A percentile compares a stretch with the other conserved stretches of the same genome.
Conservation (phyloP, 176 grass and related monocot genomes). For the Aechmea fasciata region DNA sequence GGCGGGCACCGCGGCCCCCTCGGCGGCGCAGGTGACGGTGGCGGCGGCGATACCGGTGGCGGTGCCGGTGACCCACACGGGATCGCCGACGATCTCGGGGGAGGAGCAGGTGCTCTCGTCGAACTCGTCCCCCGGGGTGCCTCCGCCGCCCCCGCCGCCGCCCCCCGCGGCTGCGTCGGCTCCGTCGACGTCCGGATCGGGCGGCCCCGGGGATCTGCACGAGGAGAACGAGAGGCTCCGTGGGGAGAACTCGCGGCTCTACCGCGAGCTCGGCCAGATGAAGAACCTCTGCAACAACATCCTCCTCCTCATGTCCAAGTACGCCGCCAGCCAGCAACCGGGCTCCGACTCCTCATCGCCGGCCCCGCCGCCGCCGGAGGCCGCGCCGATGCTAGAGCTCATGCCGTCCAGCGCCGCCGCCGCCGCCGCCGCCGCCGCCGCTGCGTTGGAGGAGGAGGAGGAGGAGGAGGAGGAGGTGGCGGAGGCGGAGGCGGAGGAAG, state of each 20-base stretch:
- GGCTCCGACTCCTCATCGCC: slow-evolving; percentile 7
- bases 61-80: slow-evolving; percentile 22
- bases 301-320: slow-evolving; percentile 69
- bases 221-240: slow-evolving; percentile 60
- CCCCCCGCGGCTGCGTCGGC: slow-evolving; percentile 19
- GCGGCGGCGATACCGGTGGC: slow-evolving; percentile 39
- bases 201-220: slow-evolving; percentile 22
- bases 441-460: slow-evolving; percentile 1
- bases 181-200: not conserved
- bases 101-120: slow-evolving; percentile 73
- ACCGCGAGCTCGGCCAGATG: slow-evolving; percentile 64
- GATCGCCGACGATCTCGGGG: slow-evolving; percentile 37
- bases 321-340: slow-evolving; percentile 28
- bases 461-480: not conserved
- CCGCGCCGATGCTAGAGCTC: slow-evolving; percentile 33
- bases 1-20: slow-evolving; percentile 23
- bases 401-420: slow-evolving; percentile 32
- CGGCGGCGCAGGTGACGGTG: slow-evolving; percentile 32
- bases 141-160: not conserved
- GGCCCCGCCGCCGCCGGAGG: slow-evolving; percentile 9
- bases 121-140: slow-evolving; percentile 36
- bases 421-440: not conserved
- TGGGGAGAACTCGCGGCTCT: slow-evolving; percentile 53
- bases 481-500: not conserved
- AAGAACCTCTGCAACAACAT: slow-evolving; percentile 87